Percentiles rank a stretch among this genome's conserved stretches.
Conservation (phyloP, 108 stramenopile genomes). For the Cyclotella distinguenda region DNA sequence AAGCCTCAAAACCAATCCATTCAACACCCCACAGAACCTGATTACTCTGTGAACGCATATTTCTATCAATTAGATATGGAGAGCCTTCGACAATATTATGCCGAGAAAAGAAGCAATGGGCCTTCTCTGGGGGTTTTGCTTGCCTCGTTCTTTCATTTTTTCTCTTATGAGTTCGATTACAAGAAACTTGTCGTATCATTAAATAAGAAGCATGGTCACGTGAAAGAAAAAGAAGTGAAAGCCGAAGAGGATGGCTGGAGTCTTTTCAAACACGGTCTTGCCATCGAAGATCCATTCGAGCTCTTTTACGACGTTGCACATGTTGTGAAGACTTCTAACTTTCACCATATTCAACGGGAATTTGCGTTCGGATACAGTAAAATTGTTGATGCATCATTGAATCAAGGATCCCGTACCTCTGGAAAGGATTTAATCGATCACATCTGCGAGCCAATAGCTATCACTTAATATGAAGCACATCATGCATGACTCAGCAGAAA, state of each 20-base stretch:
- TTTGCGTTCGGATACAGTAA: conserved; percentile 87
- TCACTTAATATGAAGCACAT: no score
- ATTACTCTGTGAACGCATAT: conserved; percentile 70
- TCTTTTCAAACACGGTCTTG: conserved; percentile 77
- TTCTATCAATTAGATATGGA: conserved; percentile 63
- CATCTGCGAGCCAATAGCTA: conserved; percentile 70
- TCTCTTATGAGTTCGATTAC: conserved; percentile 91
- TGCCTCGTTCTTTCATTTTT: conserved; percentile 92
- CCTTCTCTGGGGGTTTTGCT: conserved; percentile 79
- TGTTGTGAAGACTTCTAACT: conserved; percentile 88
- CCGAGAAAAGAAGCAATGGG: conserved; percentile 38
- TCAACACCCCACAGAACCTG: conserved; percentile 75
- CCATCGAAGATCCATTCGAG: conserved; percentile 99
- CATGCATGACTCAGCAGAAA: no score
- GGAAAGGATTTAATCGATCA: conserved; percentile 76
- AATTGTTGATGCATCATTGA: conserved; percentile 63
- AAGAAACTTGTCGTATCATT: conserved; percentile 79
- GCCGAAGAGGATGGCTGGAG: conserved; percentile 95
- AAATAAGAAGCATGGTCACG: conserved; percentile 49
- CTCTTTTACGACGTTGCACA: conserved; percentile 99
- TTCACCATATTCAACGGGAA: conserved; percentile 75
- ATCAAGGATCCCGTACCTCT: conserved; percentile 32
- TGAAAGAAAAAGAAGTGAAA: conserved; percentile 83
- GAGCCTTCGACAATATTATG: conserved; percentile 54
- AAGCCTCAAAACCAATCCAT: conserved; percentile 52